A percentile compares a stretch with the other conserved stretches of the same genome.
These are phyloP conservation scores for Tremella fuciformis DNA, from an alignment of 768 basidiomycete species.

Conservation along the genomic window DNA sequence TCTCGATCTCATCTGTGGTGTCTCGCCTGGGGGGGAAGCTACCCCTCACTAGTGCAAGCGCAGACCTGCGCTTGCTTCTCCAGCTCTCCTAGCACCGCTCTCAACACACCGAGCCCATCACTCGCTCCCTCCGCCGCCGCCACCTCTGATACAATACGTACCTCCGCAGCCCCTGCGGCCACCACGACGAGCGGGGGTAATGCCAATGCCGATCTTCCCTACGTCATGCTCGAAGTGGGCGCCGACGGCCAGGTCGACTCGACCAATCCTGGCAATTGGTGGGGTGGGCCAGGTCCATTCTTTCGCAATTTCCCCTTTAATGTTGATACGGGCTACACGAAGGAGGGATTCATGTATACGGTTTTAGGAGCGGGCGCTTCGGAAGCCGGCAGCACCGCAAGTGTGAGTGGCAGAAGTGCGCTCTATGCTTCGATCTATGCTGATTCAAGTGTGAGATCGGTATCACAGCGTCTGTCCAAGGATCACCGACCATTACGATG, in stretches of 20 bases:
- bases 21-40: too few relatives aligned
- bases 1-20: too few relatives aligned
- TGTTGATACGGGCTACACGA: neutral
- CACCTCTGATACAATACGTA: neutral
- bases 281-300: neutral
- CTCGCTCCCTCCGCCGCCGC: neutral
- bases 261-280: slow-evolving; percentile 1
- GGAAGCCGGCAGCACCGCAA: neutral
- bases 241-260: neutral
- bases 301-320: neutral
- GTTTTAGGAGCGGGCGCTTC: neutral
- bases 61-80: too few relatives aligned
- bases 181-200: neutral
- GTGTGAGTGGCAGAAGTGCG: slow-evolving; percentile 1
- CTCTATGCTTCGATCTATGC: neutral
- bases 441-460: neutral
- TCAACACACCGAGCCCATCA: neutral
- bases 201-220: neutral
- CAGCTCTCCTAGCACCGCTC: too few relatives aligned
- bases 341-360: neutral
- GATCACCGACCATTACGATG: slow-evolving; percentile 1
- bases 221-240: neutral
- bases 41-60: too few relatives aligned
- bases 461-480: neutral
- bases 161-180: neutral